Evolutionary conservation across 768 basidiomycete genomes (phyloP).

Genomic region (Suillus americanus): DNA sequence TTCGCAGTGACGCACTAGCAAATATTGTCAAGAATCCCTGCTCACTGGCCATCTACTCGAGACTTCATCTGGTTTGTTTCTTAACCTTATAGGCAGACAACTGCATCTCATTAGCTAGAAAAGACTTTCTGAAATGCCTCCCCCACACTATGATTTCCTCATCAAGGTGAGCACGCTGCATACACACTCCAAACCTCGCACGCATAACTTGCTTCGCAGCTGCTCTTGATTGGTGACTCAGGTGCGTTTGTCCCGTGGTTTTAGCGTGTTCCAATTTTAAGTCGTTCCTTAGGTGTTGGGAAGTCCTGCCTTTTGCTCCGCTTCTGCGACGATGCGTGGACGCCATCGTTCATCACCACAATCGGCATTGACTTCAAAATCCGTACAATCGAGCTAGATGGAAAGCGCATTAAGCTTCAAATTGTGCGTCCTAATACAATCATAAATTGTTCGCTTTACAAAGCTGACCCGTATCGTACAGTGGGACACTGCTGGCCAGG

Average conservation of each 20-base stretch:
- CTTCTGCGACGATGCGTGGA: slow-evolving; percentile 99
- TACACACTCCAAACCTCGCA: slow-evolving; percentile 1
- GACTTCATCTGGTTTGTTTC: slow-evolving; percentile 1
- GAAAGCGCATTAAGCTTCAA: slow-evolving; percentile 98
- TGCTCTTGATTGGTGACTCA: slow-evolving; percentile 95
- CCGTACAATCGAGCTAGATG: slow-evolving; percentile 96
- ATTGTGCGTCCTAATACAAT: slow-evolving; percentile 54
- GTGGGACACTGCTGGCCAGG: slow-evolving; percentile 99
- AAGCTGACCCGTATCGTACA: slow-evolving; percentile 30
- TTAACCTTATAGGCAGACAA: no score
- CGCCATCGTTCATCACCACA: slow-evolving; percentile 98
- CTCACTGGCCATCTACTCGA: background rate
- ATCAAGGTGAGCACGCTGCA: slow-evolving; percentile 66
- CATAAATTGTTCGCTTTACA: slow-evolving; percentile 1
- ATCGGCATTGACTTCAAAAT: slow-evolving; percentile 99
- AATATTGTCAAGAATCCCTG: slow-evolving; percentile 3
- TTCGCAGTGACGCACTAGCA: slow-evolving; percentile 1
- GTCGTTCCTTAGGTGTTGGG: slow-evolving; percentile 68
- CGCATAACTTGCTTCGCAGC: slow-evolving; percentile 43
- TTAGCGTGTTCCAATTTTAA: slow-evolving; percentile 7
- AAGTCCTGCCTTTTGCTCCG: slow-evolving; percentile 95
- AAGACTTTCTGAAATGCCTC: slow-evolving; percentile 56
- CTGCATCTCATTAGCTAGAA: background rate
- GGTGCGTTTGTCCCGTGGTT: slow-evolving; percentile 43
- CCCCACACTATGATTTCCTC: slow-evolving; percentile 96